phyloP scores from a whole-genome alignment of 2,329 filamentous ascomycete genomes.

The Aspergillus sergii region DNA sequence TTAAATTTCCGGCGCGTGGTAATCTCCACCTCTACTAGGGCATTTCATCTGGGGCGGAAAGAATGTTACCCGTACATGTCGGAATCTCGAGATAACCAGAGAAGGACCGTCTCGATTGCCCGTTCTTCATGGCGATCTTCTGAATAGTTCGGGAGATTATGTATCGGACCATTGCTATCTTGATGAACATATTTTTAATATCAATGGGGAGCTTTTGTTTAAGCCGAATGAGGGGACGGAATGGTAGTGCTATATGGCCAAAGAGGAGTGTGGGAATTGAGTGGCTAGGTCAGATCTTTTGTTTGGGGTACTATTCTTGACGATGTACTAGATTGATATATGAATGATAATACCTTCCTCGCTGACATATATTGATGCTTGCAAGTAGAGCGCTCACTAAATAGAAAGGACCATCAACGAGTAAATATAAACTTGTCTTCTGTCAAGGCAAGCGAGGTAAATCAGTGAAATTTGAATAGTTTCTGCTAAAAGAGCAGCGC shows the following conservation, averaged over 20 bases:
- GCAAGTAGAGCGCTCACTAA: no score
- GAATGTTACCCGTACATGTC: slow-evolving; percentile 16
- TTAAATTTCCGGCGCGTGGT: not conserved
- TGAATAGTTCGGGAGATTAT: slow-evolving; percentile 12
- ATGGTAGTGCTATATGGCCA: not conserved
- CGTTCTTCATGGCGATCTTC: slow-evolving; percentile 19
- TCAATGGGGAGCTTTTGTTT: slow-evolving; percentile 18
- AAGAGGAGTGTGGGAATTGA: not conserved
- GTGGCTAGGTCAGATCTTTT: not conserved
- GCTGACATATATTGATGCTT: no score
- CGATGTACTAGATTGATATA: no score
- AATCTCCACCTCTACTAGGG: slow-evolving; percentile 7
- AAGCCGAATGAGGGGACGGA: not conserved
- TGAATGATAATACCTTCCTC: no score
- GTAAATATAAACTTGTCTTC: no score
- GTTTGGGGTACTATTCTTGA: no score
- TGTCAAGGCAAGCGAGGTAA: not conserved
- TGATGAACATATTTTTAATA: slow-evolving; percentile 16
- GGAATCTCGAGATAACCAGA: slow-evolving; percentile 12
- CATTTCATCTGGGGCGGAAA: slow-evolving; percentile 19
- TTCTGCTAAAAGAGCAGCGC: not conserved
- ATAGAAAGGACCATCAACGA: no score
- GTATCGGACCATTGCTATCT: slow-evolving; percentile 10
- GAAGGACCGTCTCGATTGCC: slow-evolving; percentile 18
- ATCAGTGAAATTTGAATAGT: not conserved